phyloP scores from a whole-genome alignment of 371 early-diverging fungal species.

The Mucor saturninus region DNA sequence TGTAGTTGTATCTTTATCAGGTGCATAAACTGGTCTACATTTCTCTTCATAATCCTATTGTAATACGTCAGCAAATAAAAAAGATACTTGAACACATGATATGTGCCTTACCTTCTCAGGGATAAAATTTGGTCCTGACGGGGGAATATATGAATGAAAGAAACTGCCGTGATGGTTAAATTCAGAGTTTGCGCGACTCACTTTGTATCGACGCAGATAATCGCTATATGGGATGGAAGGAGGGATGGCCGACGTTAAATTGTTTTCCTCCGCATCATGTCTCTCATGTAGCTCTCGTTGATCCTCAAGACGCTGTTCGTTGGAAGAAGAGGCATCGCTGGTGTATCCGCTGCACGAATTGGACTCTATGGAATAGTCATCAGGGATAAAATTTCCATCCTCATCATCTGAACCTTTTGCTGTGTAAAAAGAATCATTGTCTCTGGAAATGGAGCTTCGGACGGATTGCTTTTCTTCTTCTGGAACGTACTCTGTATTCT shows the following conservation, averaged over 20 bases:
- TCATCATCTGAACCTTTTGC: conserved; percentile 25
- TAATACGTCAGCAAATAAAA: not conserved
- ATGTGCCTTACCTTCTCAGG: conserved; percentile 36
- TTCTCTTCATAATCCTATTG: conserved; percentile 10
- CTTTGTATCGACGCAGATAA: conserved; percentile 63
- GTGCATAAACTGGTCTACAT: conserved; percentile 8
- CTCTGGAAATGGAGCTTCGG: conserved; percentile 32
- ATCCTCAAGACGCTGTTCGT: not conserved
- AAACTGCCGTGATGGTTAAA: conserved; percentile 25
- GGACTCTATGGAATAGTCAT: conserved; percentile 6
- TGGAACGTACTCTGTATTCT: not conserved
- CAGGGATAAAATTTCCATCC: conserved; percentile 13
- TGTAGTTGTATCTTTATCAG: not conserved
- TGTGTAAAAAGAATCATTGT: conserved; percentile 51
- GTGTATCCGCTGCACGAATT: conserved; percentile 1
- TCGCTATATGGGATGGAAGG: conserved; percentile 75
- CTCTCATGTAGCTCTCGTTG: not conserved
- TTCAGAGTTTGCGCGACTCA: conserved; percentile 42
- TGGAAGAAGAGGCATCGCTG: conserved; percentile 6
- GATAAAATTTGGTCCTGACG: conserved; percentile 47
- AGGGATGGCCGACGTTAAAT: conserved; percentile 38
- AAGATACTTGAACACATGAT: not conserved
- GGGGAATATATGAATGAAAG: conserved; percentile 60
- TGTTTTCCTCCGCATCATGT: conserved; percentile 1
- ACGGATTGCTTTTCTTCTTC: conserved; percentile 24